These are phyloP conservation scores for Erysimum pusillum DNA, from an alignment of 441 rosid species.

Conservation along the genomic window DNA sequence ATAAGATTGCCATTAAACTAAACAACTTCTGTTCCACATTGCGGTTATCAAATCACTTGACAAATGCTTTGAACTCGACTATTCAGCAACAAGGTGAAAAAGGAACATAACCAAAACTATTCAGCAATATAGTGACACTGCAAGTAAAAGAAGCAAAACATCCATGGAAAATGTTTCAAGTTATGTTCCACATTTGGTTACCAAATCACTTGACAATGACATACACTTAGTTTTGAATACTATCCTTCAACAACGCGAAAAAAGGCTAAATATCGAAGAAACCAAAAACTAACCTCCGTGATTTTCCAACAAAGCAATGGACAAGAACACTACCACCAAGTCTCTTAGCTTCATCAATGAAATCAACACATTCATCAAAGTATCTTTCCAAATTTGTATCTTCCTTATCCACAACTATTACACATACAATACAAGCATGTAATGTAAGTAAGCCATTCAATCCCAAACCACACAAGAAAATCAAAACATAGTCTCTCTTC, in stretches of 20 bases:
- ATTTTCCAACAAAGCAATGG: constrained; percentile 87
- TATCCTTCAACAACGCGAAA: neutral
- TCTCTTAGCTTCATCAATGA: constrained; percentile 81
- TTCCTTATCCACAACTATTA: constrained; percentile 80
- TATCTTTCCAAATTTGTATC: constrained; percentile 66
- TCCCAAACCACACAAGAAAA: neutral
- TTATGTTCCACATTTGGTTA: neutral
- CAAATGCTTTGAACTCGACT: too few species aligned
- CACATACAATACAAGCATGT: too few species aligned
- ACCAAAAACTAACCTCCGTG: constrained; percentile 69
- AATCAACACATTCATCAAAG: constrained; percentile 76
- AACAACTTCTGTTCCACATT: too few species aligned
- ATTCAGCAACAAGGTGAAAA: too few species aligned
- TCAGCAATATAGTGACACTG: constrained; percentile 40
- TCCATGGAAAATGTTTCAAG: neutral
- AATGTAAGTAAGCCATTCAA: too few species aligned
- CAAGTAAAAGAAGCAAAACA: constrained; percentile 3
- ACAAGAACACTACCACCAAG: constrained; percentile 80
- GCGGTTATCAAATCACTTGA: too few species aligned
- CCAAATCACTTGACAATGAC: constrained; percentile 10
- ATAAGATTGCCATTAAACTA: too few species aligned
- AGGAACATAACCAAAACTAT: too few species aligned
- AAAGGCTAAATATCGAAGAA: neutral
- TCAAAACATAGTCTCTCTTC: neutral
- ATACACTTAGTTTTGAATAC: neutral